Conservation (phyloP, 768 basidiomycete species). For the Pleurotus eryngii region DNA sequence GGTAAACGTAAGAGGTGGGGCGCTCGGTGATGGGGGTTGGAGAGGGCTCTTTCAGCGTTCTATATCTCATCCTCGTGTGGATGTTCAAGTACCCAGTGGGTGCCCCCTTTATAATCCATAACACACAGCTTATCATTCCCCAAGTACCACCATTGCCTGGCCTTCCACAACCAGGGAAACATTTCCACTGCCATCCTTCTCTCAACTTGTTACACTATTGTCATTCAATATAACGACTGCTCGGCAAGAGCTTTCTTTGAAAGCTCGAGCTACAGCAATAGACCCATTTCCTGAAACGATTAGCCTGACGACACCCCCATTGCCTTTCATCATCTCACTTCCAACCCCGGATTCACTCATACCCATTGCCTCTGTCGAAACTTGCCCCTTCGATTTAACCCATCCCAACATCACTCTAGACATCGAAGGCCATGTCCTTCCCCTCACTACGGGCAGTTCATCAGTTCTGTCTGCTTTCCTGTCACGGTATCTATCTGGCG, state of each 20-base stretch:
- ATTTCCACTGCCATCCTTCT: conserved; percentile 51
- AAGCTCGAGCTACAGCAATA: conserved; percentile 53
- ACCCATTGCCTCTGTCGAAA: conserved; percentile 52
- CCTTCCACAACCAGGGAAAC: conserved; percentile 54
- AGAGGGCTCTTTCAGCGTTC: conserved; percentile 33
- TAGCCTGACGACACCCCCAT: conserved; percentile 45
- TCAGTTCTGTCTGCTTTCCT: conserved; percentile 57
- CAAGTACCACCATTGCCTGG: conserved; percentile 66
- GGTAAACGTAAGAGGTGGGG: conserved; percentile 51
- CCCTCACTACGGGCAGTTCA: conserved; percentile 38
- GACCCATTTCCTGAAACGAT: conserved; percentile 54
- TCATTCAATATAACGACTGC: conserved; percentile 45
- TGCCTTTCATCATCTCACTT: conserved; percentile 64
- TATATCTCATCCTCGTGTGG: conserved; percentile 42
- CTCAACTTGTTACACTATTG: conserved; percentile 57
- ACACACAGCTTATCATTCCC: conserved; percentile 3
- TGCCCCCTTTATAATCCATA: conserved; percentile 9
- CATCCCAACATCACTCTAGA: conserved; percentile 66
- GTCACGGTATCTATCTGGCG: conserved; percentile 58
- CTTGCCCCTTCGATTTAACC: conserved; percentile 55
- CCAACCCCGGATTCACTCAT: conserved; percentile 29
- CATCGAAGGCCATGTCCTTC: conserved; percentile 55
- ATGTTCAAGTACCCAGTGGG: conserved; percentile 54
- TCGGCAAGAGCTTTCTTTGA: conserved; percentile 31
- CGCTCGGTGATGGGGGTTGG: conserved; percentile 43